phyloP scores from a whole-genome alignment of 2,329 filamentous ascomycete species.

The Fusarium poae region DNA sequence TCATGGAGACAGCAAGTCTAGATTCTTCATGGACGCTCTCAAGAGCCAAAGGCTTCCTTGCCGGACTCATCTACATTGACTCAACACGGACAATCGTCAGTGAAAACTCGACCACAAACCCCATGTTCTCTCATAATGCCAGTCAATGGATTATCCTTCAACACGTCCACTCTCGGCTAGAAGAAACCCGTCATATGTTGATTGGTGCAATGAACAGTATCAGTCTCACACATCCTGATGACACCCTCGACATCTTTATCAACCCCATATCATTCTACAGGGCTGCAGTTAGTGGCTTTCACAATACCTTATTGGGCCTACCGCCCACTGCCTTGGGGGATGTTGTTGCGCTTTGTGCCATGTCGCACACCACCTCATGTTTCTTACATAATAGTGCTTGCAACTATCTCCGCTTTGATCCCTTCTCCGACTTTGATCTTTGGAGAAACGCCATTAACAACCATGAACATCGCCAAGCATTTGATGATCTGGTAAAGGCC shows the following conservation, averaged over 20 bases:
- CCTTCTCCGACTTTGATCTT: background rate
- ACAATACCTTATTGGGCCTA: background rate
- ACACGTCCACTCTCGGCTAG: accelerated
- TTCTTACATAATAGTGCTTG: accelerated
- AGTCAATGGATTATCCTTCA: background rate
- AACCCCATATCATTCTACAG: background rate
- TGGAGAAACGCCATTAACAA: background rate
- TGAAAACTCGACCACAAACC: accelerated
- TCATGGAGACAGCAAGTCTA: background rate
- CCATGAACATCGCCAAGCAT: background rate
- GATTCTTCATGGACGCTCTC: accelerated
- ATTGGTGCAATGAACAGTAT: accelerated
- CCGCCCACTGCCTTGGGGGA: background rate
- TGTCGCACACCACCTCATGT: background rate
- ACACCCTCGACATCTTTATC: background rate
- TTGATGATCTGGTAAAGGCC: accelerated
- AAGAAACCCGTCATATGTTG: accelerated
- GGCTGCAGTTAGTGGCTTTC: background rate
- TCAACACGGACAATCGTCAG: accelerated
- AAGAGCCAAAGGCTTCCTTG: background rate
- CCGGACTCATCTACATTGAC: background rate
- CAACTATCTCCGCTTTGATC: accelerated
- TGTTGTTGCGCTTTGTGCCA: background rate
- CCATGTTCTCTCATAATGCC: accelerated
- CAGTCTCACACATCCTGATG: accelerated